These are phyloP conservation scores for Ustilago tritici DNA, from an alignment of 1,284 basidiomycete genomes.

Conservation along the genomic window DNA sequence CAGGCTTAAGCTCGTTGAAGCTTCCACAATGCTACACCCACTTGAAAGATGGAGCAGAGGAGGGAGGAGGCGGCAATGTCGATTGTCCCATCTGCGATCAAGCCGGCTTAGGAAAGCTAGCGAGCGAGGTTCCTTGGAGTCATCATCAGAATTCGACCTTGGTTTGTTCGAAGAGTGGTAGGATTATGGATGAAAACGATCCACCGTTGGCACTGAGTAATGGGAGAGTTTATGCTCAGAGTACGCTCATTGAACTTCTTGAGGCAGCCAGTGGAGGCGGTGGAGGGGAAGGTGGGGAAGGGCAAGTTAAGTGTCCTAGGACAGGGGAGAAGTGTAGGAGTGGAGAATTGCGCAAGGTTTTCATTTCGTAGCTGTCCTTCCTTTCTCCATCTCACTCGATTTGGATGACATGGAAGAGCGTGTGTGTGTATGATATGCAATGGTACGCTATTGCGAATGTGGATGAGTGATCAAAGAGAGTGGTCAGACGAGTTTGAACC, in stretches of 20 bases:
- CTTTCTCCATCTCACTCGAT: no score
- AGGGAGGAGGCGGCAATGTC: slow-evolving; percentile 14
- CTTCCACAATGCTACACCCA: slow-evolving; percentile 54
- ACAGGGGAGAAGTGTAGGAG: slow-evolving; percentile 79
- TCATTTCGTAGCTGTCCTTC: slow-evolving; percentile 46
- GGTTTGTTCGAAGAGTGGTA: slow-evolving; percentile 80
- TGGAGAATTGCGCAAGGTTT: slow-evolving; percentile 77
- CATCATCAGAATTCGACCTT: slow-evolving; percentile 96
- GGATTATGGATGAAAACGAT: slow-evolving; percentile 93
- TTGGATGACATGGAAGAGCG: not conserved
- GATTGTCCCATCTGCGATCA: slow-evolving; percentile 91
- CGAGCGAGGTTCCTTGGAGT: slow-evolving; percentile 85
- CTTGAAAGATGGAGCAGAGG: no score
- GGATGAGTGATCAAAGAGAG: not conserved
- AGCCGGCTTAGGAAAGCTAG: slow-evolving; percentile 78
- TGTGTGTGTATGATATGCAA: not conserved
- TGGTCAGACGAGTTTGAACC: slow-evolving; percentile 13
- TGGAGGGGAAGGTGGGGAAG: slow-evolving; percentile 72
- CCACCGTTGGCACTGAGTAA: slow-evolving; percentile 91
- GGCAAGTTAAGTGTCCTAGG: slow-evolving; percentile 80
- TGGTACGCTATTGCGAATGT: not conserved
- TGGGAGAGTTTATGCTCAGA: slow-evolving; percentile 87
- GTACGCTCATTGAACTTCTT: slow-evolving; percentile 87
- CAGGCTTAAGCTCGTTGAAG: slow-evolving; percentile 61
- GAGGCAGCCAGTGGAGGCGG: slow-evolving; percentile 73